These are phyloP conservation scores for Metschnikowia drakensbergensis DNA, from an alignment of 805 yeast genomes.

Conservation along the genomic window DNA sequence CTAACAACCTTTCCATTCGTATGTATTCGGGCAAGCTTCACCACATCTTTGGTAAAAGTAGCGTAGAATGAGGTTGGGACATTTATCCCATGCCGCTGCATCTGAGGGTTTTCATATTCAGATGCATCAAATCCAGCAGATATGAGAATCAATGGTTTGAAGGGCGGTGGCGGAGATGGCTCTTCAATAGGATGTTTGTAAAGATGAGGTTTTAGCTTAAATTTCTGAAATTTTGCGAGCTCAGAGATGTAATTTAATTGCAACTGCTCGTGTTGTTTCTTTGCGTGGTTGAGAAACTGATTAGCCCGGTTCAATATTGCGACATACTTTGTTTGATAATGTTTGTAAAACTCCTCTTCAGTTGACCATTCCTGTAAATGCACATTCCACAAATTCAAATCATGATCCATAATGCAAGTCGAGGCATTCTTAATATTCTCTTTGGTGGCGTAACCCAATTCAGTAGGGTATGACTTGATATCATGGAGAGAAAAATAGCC, in stretches of 20 bases:
- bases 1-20: slow-evolving; percentile 62
- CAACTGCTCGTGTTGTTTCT: slow-evolving; percentile 39
- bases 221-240: slow-evolving; percentile 30
- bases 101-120: slow-evolving; percentile 74
- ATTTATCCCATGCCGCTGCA: slow-evolving; percentile 80
- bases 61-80: slow-evolving; percentile 80
- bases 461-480: slow-evolving; percentile 83
- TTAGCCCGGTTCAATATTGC: slow-evolving; percentile 62
- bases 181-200: slow-evolving; percentile 24
- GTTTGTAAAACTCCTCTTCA: slow-evolving; percentile 60
- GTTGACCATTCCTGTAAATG: slow-evolving; percentile 65
- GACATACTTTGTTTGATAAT: slow-evolving; percentile 59
- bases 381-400: slow-evolving; percentile 76
- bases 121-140: slow-evolving; percentile 90
- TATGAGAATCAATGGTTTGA: slow-evolving; percentile 55
- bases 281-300: slow-evolving; percentile 53
- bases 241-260: slow-evolving; percentile 25
- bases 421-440: slow-evolving; percentile 73
- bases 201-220: slow-evolving; percentile 28
- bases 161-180: slow-evolving; percentile 36
- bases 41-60: slow-evolving; percentile 66
- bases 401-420: slow-evolving; percentile 74
- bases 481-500: slow-evolving; percentile 85
- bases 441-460: slow-evolving; percentile 68
- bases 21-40: slow-evolving; percentile 61